phyloP scores from a whole-genome alignment of 768 basidiomycete species.

The Podaxis sp. region DNA sequence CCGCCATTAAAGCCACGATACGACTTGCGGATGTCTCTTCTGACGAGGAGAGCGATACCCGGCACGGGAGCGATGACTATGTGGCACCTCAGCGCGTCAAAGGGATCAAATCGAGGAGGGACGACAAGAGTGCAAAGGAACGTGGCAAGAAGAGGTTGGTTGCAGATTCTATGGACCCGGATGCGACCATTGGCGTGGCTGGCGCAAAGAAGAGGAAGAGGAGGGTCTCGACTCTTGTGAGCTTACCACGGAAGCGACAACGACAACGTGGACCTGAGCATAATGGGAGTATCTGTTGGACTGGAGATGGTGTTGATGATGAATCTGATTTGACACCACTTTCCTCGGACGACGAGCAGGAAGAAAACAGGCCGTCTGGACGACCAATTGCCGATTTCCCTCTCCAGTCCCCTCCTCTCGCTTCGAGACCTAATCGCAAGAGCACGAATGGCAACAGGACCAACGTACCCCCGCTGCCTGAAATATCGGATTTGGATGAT shows the following conservation, averaged over 20 bases:
- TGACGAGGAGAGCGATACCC: not conserved
- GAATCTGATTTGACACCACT: conserved; percentile 10
- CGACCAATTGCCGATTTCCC: conserved; percentile 3
- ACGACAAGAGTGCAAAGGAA: not conserved
- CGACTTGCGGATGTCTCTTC: conserved; percentile 9
- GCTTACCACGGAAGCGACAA: conserved; percentile 1
- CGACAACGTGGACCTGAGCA: conserved; percentile 1
- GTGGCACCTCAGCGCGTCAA: not conserved
- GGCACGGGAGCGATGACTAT: not conserved
- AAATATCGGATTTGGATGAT: conserved; percentile 2
- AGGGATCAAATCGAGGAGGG: not conserved
- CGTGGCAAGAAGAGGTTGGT: not conserved
- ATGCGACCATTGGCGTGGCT: not conserved
- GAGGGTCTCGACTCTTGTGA: not conserved
- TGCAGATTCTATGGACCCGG: not conserved
- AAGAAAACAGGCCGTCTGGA: not conserved
- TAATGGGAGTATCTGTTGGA: not conserved
- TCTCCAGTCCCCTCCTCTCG: not conserved
- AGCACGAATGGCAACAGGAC: not conserved
- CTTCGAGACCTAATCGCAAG: not conserved
- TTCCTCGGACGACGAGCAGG: conserved; percentile 3
- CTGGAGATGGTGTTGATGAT: not conserved
- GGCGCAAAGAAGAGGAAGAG: not conserved
- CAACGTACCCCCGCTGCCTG: not conserved
- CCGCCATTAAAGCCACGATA: conserved; percentile 8